These are phyloP conservation scores for Striga asiatica DNA, from an alignment of 257 asterid species.

Conservation along the genomic window DNA sequence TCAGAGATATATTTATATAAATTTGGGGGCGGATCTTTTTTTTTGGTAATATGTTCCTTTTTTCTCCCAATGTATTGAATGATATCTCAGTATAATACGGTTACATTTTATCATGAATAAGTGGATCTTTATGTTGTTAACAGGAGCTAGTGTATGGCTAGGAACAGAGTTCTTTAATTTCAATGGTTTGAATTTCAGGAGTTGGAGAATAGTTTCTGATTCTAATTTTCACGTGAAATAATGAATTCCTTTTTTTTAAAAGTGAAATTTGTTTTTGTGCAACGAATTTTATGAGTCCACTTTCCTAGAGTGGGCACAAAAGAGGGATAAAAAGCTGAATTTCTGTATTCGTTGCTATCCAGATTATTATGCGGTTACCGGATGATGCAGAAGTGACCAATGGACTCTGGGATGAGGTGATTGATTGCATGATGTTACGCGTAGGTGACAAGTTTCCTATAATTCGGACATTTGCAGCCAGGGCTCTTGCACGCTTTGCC, in stretches of 20 bases:
- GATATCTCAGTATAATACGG: neutral
- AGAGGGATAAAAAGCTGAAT: neutral
- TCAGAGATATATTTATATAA: neutral
- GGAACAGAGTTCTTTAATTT: neutral
- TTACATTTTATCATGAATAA: neutral
- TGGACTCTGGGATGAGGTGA: constrained; percentile 93
- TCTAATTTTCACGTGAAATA: neutral
- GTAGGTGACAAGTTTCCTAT: constrained; percentile 66
- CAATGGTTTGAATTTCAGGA: neutral
- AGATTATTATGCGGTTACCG: constrained; percentile 89
- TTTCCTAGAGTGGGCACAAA: neutral
- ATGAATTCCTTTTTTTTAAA: neutral
- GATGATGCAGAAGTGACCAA: constrained; percentile 87
- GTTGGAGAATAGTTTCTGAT: neutral
- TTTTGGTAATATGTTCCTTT: neutral
- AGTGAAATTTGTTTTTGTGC: neutral
- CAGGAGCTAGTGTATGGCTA: neutral
- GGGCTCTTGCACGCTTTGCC: constrained; percentile 84
- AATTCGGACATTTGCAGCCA: constrained; percentile 73
- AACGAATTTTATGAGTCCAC: neutral
- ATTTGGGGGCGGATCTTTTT: neutral
- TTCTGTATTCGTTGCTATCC: constrained; percentile 3
- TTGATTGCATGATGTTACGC: constrained; percentile 63
- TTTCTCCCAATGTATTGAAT: neutral
- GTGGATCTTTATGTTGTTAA: neutral